A percentile compares a stretch with the other conserved stretches of the same genome.
These are phyloP conservation scores for Parasitella parasitica DNA, from an alignment of 371 early-diverging fungal species.

Conservation along the genomic window DNA sequence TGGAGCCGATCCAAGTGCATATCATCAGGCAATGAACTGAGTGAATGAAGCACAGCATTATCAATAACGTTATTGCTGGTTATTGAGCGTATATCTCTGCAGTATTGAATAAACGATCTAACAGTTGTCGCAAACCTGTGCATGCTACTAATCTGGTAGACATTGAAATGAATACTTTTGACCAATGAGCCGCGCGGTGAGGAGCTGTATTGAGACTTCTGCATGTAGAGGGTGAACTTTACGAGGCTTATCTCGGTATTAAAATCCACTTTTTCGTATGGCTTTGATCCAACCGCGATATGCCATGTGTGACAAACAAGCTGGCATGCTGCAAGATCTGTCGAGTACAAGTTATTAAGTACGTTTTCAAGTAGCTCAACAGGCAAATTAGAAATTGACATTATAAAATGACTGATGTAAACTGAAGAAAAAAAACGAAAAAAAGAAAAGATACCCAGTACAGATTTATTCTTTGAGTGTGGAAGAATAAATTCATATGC, in stretches of 20 bases:
- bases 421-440: not conserved
- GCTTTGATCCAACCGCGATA: not conserved
- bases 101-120: not conserved
- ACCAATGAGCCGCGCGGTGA: not conserved
- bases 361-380: not conserved
- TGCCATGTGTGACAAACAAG: not conserved
- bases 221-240: not conserved
- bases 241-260: not conserved
- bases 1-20: not conserved
- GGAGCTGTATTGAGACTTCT: not conserved
- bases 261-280: not conserved
- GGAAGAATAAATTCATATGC: no score
- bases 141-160: not conserved
- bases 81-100: not conserved
- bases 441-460: no score
- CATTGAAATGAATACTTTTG: not conserved
- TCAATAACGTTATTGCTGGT: not conserved
- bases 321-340: not conserved
- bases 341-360: not conserved
- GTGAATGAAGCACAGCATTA: not conserved
- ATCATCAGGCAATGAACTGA: not conserved
- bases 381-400: not conserved
- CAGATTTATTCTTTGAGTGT: no score
- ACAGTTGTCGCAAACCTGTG: not conserved
- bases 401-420: not conserved